Evolutionary conservation across 495 filamentous ascomycete species (phyloP).

Genomic region (Podospora anserina): DNA sequence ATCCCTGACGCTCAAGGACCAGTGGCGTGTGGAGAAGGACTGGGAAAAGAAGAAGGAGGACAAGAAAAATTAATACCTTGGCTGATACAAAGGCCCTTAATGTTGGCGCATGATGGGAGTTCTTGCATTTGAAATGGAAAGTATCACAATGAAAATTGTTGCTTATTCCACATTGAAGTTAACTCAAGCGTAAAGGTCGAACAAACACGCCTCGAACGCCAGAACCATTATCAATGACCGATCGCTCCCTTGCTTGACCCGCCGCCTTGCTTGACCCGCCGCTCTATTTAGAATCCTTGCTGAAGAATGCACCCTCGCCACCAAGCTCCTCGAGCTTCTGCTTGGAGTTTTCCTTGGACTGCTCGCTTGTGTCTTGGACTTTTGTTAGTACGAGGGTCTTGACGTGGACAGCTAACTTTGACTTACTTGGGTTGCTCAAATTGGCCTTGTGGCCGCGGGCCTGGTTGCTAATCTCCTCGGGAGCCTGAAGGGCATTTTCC

Average conservation of each 20-base stretch:
- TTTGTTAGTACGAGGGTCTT: not conserved
- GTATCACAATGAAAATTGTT: no score
- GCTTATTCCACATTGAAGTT: no score
- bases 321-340: conserved; percentile 21
- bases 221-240: not conserved
- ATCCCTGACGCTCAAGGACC: conserved; percentile 34
- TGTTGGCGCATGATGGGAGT: no score
- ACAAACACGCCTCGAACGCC: not conserved
- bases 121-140: no score
- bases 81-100: no score
- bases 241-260: no score
- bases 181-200: no score
- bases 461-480: conserved; percentile 22
- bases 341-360: conserved; percentile 23
- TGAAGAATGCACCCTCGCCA: conserved; percentile 24
- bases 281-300: conserved; percentile 19
- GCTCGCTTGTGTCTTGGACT: conserved; percentile 23
- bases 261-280: no score
- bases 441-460: conserved; percentile 17
- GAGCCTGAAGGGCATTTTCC: conserved; percentile 10
- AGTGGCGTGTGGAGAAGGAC: conserved; percentile 31
- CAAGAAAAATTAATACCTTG: not conserved
- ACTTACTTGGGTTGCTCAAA: conserved; percentile 18
- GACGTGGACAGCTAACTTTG: not conserved
- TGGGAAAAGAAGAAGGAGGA: conserved; percentile 20